Conservation (phyloP, 2,329 filamentous ascomycete species). For the Podosphaera xanthii region DNA sequence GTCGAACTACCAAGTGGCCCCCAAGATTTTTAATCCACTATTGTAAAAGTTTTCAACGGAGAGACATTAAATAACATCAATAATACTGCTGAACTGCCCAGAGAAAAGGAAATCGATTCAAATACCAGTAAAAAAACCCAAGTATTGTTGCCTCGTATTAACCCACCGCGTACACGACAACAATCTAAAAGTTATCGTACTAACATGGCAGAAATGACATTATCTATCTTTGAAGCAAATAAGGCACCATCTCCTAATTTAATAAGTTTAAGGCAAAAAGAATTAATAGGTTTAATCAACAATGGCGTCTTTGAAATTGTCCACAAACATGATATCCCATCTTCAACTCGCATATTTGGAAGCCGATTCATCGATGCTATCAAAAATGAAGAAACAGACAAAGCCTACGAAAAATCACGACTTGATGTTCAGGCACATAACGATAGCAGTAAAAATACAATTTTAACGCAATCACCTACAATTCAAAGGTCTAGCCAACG, state of each 20-base stretch:
- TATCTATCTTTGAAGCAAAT: not conserved
- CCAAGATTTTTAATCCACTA: not conserved
- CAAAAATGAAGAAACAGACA: not conserved
- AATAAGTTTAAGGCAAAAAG: not conserved
- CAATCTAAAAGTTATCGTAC: not conserved
- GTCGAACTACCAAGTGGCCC: not conserved
- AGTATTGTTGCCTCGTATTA: too few species aligned
- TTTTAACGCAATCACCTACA: not conserved
- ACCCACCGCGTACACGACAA: not conserved
- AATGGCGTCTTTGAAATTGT: not conserved
- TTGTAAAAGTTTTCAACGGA: not conserved
- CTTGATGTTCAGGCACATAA: constrained; percentile 5
- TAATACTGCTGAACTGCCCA: not conserved
- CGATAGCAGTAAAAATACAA: not conserved
- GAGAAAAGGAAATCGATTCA: not conserved
- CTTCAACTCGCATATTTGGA: too few species aligned
- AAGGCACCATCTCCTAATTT: not conserved
- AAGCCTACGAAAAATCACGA: constrained; percentile 4
- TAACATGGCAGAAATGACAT: not conserved
- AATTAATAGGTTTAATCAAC: not conserved
- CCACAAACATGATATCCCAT: too few species aligned
- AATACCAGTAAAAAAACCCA: too few species aligned
- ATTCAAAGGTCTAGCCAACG: not conserved
- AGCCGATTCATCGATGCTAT: too few species aligned
- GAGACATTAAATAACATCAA: not conserved